Conservation (phyloP, 164 flowering plant genomes). For the Chimonanthus praecox region DNA sequence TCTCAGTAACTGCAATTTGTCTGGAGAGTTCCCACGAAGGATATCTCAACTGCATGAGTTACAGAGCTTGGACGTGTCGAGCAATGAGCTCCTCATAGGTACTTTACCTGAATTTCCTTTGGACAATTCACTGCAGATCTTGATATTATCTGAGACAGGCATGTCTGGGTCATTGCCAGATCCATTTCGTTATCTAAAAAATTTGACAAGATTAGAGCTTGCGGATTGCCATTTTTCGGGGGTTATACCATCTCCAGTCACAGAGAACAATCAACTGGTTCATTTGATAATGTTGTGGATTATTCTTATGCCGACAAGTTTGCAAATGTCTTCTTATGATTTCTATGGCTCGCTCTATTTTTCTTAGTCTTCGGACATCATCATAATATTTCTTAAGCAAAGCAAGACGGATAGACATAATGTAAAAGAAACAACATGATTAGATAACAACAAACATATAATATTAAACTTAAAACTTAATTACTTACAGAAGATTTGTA, state of each 20-base stretch:
- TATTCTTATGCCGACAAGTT: too few species aligned
- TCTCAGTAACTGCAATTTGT: conserved; percentile 6
- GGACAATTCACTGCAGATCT: neutral
- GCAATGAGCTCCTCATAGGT: neutral
- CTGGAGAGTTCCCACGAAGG: neutral
- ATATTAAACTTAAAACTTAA: too few species aligned
- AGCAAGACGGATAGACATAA: too few species aligned
- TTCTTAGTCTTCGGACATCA: too few species aligned
- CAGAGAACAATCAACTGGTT: conserved; percentile 22
- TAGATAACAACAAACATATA: too few species aligned
- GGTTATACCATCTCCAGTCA: conserved; percentile 28
- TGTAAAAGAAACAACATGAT: too few species aligned
- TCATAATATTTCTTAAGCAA: too few species aligned
- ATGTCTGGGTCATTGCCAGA: conserved; percentile 23
- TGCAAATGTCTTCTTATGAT: too few species aligned
- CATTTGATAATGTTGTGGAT: too few species aligned
- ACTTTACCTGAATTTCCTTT: neutral
- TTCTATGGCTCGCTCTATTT: too few species aligned
- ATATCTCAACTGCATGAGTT: neutral
- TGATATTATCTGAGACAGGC: conserved; percentile 26
- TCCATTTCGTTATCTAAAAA: neutral
- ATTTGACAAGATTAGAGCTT: neutral
- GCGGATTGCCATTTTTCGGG: neutral
- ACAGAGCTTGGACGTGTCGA: neutral
- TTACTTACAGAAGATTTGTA: too few species aligned